A percentile compares a stretch with the other conserved stretches of the same genome.
phyloP scores from a whole-genome alignment of 345 rosid genomes.

The Dimocarpus longan region DNA sequence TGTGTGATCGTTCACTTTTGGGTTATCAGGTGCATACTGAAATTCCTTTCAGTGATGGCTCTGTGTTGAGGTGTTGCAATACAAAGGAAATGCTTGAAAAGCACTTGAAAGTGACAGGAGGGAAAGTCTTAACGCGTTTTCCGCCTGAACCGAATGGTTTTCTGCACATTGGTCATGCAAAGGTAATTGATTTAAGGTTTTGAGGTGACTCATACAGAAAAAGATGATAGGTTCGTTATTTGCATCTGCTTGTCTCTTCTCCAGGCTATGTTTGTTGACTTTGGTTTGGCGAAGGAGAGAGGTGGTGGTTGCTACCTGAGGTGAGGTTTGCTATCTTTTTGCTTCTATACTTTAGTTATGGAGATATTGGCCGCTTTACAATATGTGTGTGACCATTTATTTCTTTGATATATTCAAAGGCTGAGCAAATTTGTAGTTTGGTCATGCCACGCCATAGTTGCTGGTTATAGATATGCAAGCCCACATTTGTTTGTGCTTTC shows the following conservation, averaged over 20 bases:
- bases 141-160: conserved; percentile 99
- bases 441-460: neutral
- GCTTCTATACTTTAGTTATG: neutral
- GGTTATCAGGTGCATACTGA: conserved; percentile 79
- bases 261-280: conserved; percentile 97
- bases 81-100: conserved; percentile 74
- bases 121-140: conserved; percentile 80
- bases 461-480: conserved; percentile 3
- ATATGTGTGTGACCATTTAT: neutral
- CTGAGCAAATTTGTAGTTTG: neutral
- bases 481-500: neutral
- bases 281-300: conserved; percentile 95
- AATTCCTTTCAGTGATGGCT: conserved; percentile 71
- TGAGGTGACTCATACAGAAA: neutral
- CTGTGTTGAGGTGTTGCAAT: conserved; percentile 85
- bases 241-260: conserved; percentile 15
- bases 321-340: conserved; percentile 39
- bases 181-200: conserved; percentile 49
- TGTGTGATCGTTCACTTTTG: conserved; percentile 14
- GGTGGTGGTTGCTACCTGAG: conserved; percentile 88
- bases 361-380: neutral
- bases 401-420: too few species aligned
- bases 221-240: neutral
- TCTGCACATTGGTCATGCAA: conserved; percentile 98
- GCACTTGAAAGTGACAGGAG: conserved; percentile 75